Base-by-base conservation (phyloP, 805 yeast species). In the Candida pseudofarinosa region DNA sequence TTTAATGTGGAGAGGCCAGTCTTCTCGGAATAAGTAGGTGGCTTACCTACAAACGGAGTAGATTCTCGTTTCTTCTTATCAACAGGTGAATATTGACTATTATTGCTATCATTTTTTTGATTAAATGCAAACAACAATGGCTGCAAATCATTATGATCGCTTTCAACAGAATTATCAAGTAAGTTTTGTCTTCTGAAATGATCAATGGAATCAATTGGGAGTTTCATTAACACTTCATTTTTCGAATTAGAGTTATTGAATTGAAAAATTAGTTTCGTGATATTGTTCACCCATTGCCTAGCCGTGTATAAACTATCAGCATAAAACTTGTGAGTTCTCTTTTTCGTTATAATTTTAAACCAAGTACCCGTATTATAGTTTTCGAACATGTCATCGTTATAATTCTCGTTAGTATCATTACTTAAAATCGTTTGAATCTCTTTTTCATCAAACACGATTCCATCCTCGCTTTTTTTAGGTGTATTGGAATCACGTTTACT, bases 291-390 rank as follows among this genome's bases (percentile, higher is more conserved):
- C 98, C 98, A 91, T 14, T 82, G 76, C 45, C 85, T 73, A 0
- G 97, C 97, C 4, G 83, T 67, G 47, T 73, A 80, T 13, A 77
- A 63, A 18, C 84, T 80, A 54, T 90, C 97, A 2, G 95, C 85
- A 47, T 76, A 74, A 51, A 90, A 85, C 33, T 74, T 71, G 59
- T 82, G 82, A 0, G 77, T 72, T 48, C 79, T 76, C 23, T 73
- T 69, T 34, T 74, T 79, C 1, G 88, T 81, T 2, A 73, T 60
- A 18, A 91, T 63, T 35, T 74, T 71, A 53, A 90, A 79, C 75
- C 83, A 79, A 3, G 60, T 65, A 1, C 69, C 71, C 1, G 59
- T 53, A 18, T 49, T 57, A 3, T 56, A 44, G 18, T 49, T 45
- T 32, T 67, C 73, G 4, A 53, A 39, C 8, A 50, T 50, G 19